Evolutionary conservation across 2,329 filamentous ascomycete species (phyloP).

Genomic region (Hypoxylon sp.): DNA sequence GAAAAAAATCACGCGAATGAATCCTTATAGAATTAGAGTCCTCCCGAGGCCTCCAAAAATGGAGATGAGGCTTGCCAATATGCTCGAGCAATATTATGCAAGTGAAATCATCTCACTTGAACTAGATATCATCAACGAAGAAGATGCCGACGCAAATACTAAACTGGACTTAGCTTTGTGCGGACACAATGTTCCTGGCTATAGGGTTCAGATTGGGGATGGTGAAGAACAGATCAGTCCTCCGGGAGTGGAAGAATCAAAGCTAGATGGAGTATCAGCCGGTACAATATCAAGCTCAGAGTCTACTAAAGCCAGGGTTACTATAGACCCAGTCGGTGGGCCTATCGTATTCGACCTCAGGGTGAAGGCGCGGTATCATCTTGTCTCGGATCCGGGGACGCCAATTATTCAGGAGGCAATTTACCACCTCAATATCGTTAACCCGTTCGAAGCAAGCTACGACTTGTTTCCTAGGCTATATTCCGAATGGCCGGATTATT

Average conservation of each 20-base stretch:
- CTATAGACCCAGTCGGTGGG: slow-evolving; percentile 58
- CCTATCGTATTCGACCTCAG: slow-evolving; percentile 72
- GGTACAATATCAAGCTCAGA: slow-evolving; percentile 58
- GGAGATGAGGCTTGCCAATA: slow-evolving; percentile 71
- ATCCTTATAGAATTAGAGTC: slow-evolving; percentile 71
- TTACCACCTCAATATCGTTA: slow-evolving; percentile 75
- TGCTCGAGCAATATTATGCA: slow-evolving; percentile 80
- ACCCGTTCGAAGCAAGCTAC: slow-evolving; percentile 91
- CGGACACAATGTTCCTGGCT: slow-evolving; percentile 62
- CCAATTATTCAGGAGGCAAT: slow-evolving; percentile 78
- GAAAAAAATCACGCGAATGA: slow-evolving; percentile 57
- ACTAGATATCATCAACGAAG: slow-evolving; percentile 79
- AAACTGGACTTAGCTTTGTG: slow-evolving; percentile 74
- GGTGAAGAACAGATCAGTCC: slow-evolving; percentile 47
- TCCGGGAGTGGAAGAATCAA: slow-evolving; percentile 52
- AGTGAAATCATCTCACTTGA: slow-evolving; percentile 77
- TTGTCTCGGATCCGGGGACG: slow-evolving; percentile 81
- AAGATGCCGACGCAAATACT: slow-evolving; percentile 79
- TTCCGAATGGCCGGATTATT: slow-evolving; percentile 87
- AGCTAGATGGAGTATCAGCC: slow-evolving; percentile 53
- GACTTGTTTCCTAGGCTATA: slow-evolving; percentile 84
- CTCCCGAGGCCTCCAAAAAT: slow-evolving; percentile 93
- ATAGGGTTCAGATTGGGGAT: slow-evolving; percentile 53
- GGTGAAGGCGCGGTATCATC: slow-evolving; percentile 78
- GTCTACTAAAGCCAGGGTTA: slow-evolving; percentile 55